These are phyloP conservation scores for Alternaria longipes DNA, from an alignment of 2,329 filamentous ascomycete genomes.

Conservation along the genomic window DNA sequence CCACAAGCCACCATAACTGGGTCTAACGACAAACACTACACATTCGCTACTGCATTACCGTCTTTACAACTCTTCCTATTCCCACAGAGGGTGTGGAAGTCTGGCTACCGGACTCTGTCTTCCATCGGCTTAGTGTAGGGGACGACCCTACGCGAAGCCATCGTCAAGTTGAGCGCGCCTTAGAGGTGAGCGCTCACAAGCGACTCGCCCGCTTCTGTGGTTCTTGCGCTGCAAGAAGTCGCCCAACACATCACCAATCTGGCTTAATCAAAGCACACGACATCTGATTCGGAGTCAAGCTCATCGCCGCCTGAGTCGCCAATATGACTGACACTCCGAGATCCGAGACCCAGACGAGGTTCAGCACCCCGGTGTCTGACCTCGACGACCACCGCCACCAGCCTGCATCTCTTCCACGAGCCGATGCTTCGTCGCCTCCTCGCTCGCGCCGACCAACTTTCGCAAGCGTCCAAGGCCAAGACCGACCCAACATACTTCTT, in stretches of 20 bases:
- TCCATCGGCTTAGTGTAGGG: constrained; percentile 56
- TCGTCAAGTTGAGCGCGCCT: constrained; percentile 62
- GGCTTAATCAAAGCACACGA: constrained; percentile 17
- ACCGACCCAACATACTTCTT: constrained; percentile 56
- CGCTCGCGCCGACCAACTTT: constrained; percentile 73
- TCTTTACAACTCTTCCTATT: constrained; percentile 33
- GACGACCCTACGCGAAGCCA: constrained; percentile 57
- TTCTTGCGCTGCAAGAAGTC: constrained; percentile 45
- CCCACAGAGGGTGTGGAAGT: constrained; percentile 38
- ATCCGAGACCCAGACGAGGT: constrained; percentile 76
- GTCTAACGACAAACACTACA: constrained; percentile 39
- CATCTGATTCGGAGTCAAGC: constrained; percentile 32
- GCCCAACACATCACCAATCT: constrained; percentile 13
- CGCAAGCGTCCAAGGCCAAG: constrained; percentile 67
- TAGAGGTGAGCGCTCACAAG: constrained; percentile 64
- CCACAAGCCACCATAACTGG: constrained; percentile 91
- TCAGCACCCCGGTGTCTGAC: constrained; percentile 78
- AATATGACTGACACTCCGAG: constrained; percentile 64
- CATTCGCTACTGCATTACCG: constrained; percentile 28
- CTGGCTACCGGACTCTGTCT: constrained; percentile 34
- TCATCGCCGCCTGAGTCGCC: constrained; percentile 39
- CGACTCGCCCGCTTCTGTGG: constrained; percentile 56
- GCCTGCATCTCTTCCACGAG: constrained; percentile 66
- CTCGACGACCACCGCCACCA: constrained; percentile 88
- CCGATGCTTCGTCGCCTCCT: constrained; percentile 62